These are phyloP conservation scores for Zancudomyces culisetae DNA, from an alignment of 371 early-diverging fungal genomes.

Conservation along the genomic window DNA sequence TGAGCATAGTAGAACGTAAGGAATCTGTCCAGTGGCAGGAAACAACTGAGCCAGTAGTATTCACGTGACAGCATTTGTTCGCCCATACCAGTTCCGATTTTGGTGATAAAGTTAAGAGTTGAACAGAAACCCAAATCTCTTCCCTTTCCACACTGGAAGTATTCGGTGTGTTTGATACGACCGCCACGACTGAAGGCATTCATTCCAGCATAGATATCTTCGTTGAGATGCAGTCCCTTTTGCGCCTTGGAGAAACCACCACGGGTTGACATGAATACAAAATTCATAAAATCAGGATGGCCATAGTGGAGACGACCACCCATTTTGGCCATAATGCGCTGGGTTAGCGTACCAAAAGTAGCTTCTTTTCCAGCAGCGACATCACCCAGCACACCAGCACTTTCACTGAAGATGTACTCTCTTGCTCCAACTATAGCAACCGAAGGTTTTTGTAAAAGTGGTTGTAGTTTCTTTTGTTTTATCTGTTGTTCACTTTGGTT, in stretches of 20 bases:
- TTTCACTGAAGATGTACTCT: slow-evolving; percentile 79
- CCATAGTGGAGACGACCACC: slow-evolving; percentile 76
- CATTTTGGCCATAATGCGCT: slow-evolving; percentile 69
- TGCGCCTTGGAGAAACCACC: slow-evolving; percentile 82
- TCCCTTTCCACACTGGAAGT: slow-evolving; percentile 83
- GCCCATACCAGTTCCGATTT: slow-evolving; percentile 84
- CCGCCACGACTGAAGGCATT: slow-evolving; percentile 71
- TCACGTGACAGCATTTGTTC: slow-evolving; percentile 83
- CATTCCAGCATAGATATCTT: slow-evolving; percentile 88
- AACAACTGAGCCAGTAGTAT: slow-evolving; percentile 72
- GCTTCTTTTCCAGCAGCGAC: slow-evolving; percentile 83
- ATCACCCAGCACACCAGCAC: slow-evolving; percentile 72
- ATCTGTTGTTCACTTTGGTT: slow-evolving; percentile 13
- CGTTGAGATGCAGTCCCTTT: slow-evolving; percentile 77
- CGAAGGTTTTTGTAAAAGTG: slow-evolving; percentile 38
- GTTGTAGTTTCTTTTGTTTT: too few species aligned
- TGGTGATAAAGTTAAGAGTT: slow-evolving; percentile 71
- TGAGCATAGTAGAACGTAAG: slow-evolving; percentile 78
- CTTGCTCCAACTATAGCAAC: slow-evolving; percentile 86
- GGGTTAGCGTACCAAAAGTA: slow-evolving; percentile 71
- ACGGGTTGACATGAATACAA: slow-evolving; percentile 71
- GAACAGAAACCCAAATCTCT: slow-evolving; percentile 82
- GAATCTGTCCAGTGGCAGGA: slow-evolving; percentile 65
- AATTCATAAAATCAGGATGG: slow-evolving; percentile 81
- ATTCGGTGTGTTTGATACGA: slow-evolving; percentile 77